Conservation (phyloP, 2,329 filamentous ascomycete genomes). For the Nemania diffusa region DNA sequence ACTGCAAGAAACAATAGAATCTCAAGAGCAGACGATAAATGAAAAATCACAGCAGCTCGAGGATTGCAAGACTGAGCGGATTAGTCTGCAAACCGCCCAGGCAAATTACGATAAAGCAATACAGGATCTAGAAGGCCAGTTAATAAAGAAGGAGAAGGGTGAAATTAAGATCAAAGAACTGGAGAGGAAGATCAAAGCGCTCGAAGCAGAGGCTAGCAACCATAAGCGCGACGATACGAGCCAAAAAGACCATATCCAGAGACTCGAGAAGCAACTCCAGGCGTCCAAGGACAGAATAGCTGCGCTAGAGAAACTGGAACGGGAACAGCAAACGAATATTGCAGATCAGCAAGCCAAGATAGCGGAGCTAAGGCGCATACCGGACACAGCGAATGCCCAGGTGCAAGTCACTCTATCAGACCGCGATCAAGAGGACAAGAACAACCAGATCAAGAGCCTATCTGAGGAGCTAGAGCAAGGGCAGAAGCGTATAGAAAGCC, state of each 20-base stretch:
- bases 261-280: slow-evolving; percentile 15
- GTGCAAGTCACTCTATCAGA: too few species aligned
- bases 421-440: too few species aligned
- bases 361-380: not conserved
- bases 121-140: slow-evolving; percentile 6
- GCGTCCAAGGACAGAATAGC: not conserved
- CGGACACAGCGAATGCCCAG: too few species aligned
- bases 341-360: too few species aligned
- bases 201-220: not conserved
- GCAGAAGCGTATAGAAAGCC: too few species aligned
- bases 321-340: slow-evolving; percentile 7
- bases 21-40: not conserved
- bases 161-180: slow-evolving; percentile 15
- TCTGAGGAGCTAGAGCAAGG: too few species aligned
- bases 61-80: not conserved
- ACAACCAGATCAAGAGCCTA: too few species aligned
- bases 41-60: not conserved
- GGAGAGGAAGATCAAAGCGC: slow-evolving; percentile 12
- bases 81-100: slow-evolving; percentile 4
- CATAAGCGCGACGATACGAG: not conserved
- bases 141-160: slow-evolving; percentile 3
- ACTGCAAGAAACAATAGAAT: not conserved
- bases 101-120: not conserved
- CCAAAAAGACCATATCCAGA: not conserved
- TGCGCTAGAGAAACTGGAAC: slow-evolving; percentile 14